Evolutionary conservation across 257 asterid species (phyloP).

Genomic region (Solanum pimpinellifolium): DNA sequence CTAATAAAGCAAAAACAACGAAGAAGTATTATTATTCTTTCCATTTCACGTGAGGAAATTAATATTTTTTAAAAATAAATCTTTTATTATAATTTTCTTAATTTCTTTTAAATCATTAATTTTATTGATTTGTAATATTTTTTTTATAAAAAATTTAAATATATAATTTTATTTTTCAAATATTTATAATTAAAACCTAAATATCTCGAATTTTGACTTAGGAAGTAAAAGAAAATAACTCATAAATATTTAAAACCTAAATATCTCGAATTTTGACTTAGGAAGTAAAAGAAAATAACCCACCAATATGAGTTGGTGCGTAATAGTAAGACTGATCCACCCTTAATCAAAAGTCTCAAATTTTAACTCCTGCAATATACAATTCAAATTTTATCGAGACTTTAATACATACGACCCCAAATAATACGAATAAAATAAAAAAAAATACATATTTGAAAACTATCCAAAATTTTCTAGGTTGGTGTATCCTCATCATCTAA

Average conservation of each 20-base stretch:
- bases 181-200: too few species aligned
- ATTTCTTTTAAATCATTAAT: neutral
- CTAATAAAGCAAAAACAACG: neutral
- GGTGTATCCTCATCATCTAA: neutral
- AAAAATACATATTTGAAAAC: neutral
- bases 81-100: neutral
- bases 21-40: too few species aligned
- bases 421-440: neutral
- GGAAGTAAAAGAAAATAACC: neutral
- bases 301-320: accelerated
- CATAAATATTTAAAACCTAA: too few species aligned
- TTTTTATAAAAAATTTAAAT: too few species aligned
- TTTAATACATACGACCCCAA: neutral
- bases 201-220: neutral
- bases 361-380: accelerated
- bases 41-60: neutral
- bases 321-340: accelerated
- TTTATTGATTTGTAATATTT: neutral
- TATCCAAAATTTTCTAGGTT: neutral
- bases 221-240: neutral
- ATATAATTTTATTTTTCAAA: neutral
- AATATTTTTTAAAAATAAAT: too few species aligned
- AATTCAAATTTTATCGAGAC: too few species aligned
- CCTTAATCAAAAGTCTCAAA: too few species aligned
- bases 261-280: neutral